Evolutionary conservation across 2,329 filamentous ascomycete genomes (phyloP), one percentile per base, ranked within the genome.

Genomic region (Colletotrichum gigasporum): DNA sequence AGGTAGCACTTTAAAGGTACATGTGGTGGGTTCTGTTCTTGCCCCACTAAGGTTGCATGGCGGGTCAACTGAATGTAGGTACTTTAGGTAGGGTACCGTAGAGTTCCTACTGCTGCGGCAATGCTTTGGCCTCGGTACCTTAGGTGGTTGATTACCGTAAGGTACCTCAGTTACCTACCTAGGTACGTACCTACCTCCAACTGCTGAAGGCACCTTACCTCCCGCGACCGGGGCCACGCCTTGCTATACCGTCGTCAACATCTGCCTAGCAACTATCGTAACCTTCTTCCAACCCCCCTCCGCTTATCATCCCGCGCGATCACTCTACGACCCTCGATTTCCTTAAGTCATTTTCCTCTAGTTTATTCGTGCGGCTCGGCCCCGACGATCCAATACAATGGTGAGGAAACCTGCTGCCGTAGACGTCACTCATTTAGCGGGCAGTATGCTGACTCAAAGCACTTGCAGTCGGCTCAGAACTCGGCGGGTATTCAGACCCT

Each of bases 401-500:
- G 62, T 65, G 11, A 54, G 62, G 34, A 34, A 28, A 34, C 24
- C 32, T n/a, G 53, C 32, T 14, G n/a, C 22, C 42, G 22, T 34
- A 34, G 28, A 62, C 48, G 42, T 55, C 41, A 55, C 50, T 16
- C 14, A 14, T 12, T 48, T 18, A 12, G 28, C 14, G 10, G n/a
- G 30, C 30, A 63, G 32, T 20, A 47, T 60, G 48, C 56, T 65
- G 16, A 65, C 37, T 51, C 11, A 12, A 35, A 5, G 11, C 12
- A 28, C 26, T 58, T 44, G 72, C 75, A 98, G 95, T 96, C 96
- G 78, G 96, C 95, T 77, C 96, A 98, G 84, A 98, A 98, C 85
- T 98, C 96, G 70, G 91, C 93, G 75, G 96, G 96, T 80, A 99
- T 99, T 78, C 95, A 98, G 83, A 98, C 95, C 77, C 90, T 99